These are phyloP conservation scores for Monosporascus sp. DNA, from an alignment of 2,329 filamentous ascomycete genomes.

Conservation along the genomic window DNA sequence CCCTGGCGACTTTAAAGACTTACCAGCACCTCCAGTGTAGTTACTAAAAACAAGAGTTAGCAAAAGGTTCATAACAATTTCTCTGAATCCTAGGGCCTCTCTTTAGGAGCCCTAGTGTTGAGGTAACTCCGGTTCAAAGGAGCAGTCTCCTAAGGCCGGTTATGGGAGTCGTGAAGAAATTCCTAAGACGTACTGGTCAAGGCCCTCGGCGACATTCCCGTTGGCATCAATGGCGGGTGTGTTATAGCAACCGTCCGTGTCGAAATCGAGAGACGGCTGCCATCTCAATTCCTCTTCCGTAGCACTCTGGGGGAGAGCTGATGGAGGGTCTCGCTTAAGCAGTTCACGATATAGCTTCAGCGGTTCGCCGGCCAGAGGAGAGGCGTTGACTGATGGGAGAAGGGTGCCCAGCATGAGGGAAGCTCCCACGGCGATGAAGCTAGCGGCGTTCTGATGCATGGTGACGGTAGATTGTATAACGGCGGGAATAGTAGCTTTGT, in stretches of 20 bases:
- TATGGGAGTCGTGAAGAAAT: no score
- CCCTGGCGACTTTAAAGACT: neutral
- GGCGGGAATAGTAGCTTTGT: neutral
- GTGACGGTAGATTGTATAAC: neutral
- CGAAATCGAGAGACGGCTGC: slow-evolving; percentile 25
- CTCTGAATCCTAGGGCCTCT: no score
- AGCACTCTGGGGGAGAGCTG: slow-evolving; percentile 2
- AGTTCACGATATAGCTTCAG: neutral
- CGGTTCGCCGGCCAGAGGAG: neutral
- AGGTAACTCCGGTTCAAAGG: no score
- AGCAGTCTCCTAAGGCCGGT: no score
- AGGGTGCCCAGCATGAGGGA: neutral
- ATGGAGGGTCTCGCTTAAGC: slow-evolving; percentile 3
- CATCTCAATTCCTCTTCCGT: slow-evolving; percentile 6
- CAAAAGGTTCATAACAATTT: neutral
- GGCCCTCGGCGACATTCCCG: slow-evolving; percentile 19
- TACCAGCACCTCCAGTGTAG: slow-evolving; percentile 9
- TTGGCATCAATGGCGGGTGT: slow-evolving; percentile 23
- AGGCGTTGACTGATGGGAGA: neutral
- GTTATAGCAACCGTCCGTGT: slow-evolving; percentile 27
- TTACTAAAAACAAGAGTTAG: neutral
- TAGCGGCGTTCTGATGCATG: neutral
- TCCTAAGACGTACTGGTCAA: slow-evolving; percentile 7
- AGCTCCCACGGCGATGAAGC: neutral
- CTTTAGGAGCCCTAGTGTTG: no score